Percentiles rank a stretch among this genome's conserved stretches.
These are phyloP conservation scores for Fagus crenata DNA, from an alignment of 306 rosid genomes.

Conservation along the genomic window DNA sequence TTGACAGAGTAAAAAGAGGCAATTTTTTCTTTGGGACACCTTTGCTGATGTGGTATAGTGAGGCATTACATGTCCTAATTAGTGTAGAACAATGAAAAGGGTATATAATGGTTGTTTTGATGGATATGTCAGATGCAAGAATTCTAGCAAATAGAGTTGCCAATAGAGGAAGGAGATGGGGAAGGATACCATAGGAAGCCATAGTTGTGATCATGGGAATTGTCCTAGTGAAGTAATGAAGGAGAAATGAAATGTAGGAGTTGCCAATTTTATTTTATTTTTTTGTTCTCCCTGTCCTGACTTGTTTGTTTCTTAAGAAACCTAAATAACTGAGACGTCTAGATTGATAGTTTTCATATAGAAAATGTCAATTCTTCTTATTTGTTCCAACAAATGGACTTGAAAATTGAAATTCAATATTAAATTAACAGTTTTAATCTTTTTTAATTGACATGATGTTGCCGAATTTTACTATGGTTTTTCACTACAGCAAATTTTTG, in stretches of 20 bases:
- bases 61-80: slow-evolving; percentile 55
- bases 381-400: not conserved
- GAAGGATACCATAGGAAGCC: slow-evolving; percentile 44
- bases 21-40: slow-evolving; percentile 31
- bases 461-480: not conserved
- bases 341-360: slow-evolving; percentile 8
- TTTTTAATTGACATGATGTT: not conserved
- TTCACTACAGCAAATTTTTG: not conserved
- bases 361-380: slow-evolving; percentile 3
- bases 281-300: slow-evolving; percentile 30
- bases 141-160: slow-evolving; percentile 19
- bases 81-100: slow-evolving; percentile 52
- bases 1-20: slow-evolving; percentile 46
- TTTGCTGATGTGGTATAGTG: slow-evolving; percentile 45
- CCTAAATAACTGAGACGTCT: not conserved
- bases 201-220: slow-evolving; percentile 42
- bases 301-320: slow-evolving; percentile 29
- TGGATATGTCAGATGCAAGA: not conserved
- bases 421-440: not conserved
- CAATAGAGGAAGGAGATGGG: slow-evolving; percentile 38
- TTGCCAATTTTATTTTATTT: slow-evolving; percentile 10
- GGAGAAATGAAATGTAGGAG: slow-evolving; percentile 9
- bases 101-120: slow-evolving; percentile 19
- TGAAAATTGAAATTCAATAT: not conserved
- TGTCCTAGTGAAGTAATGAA: slow-evolving; percentile 29